Base-by-base conservation (phyloP, 1,139 yeast species). In the Wickerhamiella infanticola region DNA sequence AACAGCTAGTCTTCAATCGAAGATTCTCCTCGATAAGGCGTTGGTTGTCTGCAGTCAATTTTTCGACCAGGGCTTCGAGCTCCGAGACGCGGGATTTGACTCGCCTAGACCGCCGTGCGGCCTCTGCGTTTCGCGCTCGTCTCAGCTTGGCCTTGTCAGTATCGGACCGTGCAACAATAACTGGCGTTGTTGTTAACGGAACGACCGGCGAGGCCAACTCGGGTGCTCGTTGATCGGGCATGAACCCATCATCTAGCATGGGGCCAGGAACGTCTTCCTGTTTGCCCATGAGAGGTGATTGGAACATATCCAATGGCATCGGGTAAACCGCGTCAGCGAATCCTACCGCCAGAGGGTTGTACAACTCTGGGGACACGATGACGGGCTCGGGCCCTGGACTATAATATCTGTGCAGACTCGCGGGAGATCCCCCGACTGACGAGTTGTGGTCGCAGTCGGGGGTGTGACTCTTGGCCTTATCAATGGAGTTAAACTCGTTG, bases 81-180 rank as follows among this genome's bases (percentile, higher is more conserved):
- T 84, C 94, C 49, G 65, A 60, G 84, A 88, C 81, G 64, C 94
- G 75, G 63, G 82, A 85, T 77, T 82, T 78, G 67, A 86, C 85
- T 65, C 95, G 78, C 57, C 97, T 74, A 40, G 96, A 85, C 61
- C 96, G 75, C 64, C 97, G 78, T 13, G 97, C 97, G 50, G 97
- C 96, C 63, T 86, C 95, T 25, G 97, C 88, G 71, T 88, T 88
- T 63, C 88, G 78, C 39, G 96, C 96, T 59, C 98, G 78, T 63
- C 88, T 84, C 42, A 42, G 42, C 42, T 45, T 26, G 4, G 48
- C 39, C 44, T 48, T 47, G n/a, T 47, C 44, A 23, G 45, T 43
- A 42, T 43, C 38, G 8, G 53, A 50, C 33, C 44, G 39, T 41
- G 48, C 45, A 24, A 51, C 53, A 1, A 50, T 13, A 33, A 37